These are phyloP conservation scores for Peniophora sp. DNA, from an alignment of 1,284 basidiomycete species.

Conservation along the genomic window DNA sequence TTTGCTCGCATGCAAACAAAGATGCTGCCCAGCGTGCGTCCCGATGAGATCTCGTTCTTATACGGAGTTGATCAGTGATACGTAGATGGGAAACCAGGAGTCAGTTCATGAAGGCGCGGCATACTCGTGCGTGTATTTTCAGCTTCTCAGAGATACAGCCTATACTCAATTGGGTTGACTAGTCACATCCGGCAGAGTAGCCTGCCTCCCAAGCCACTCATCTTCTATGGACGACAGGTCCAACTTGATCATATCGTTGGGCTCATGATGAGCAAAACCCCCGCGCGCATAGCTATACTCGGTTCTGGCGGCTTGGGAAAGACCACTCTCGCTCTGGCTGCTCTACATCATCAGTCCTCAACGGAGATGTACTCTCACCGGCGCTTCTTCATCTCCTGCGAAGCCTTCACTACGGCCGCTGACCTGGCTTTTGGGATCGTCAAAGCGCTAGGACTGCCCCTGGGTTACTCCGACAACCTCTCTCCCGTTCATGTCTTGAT, in stretches of 20 bases:
- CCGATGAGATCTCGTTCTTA: too few species aligned
- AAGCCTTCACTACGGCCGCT: constrained; percentile 13
- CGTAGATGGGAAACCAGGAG: too few species aligned
- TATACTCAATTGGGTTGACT: not conserved
- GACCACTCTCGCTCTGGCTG: constrained; percentile 21
- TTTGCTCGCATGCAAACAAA: too few species aligned
- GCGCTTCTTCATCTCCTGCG: constrained; percentile 22
- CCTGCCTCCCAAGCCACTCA: constrained; percentile 1
- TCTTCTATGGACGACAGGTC: constrained; percentile 5
- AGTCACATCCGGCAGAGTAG: not conserved
- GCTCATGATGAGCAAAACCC: not conserved
- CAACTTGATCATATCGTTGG: constrained; percentile 4
- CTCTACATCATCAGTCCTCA: constrained; percentile 15
- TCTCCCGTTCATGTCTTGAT: not conserved
- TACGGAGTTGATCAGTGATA: too few species aligned
- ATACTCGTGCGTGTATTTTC: too few species aligned
- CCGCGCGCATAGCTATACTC: constrained; percentile 17
- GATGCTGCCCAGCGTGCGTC: too few species aligned
- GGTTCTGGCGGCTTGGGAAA: constrained; percentile 31
- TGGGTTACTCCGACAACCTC: not conserved
- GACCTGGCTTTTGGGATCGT: constrained; percentile 17
- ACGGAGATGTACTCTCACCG: constrained; percentile 11
- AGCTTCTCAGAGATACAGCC: too few species aligned
- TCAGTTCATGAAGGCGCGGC: too few species aligned
- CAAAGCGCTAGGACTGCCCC: constrained; percentile 8